Base-by-base conservation (phyloP, 805 yeast species). In the Kazachstania viticola region DNA sequence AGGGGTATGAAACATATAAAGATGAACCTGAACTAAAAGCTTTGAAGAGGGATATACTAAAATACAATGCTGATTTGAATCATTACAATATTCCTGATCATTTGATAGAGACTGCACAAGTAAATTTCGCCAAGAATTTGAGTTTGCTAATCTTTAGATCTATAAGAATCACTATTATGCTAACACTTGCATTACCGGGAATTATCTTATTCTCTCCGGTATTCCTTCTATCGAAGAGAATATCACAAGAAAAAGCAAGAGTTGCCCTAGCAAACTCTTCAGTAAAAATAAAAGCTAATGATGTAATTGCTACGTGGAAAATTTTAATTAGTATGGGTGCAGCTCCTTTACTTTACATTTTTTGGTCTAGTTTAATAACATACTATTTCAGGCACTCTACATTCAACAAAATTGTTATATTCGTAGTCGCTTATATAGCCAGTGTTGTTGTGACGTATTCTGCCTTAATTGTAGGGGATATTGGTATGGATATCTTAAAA, bases 251-350 rank as follows among this genome's bases (percentile, higher is more conserved):
- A 36, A 85, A 87, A 56, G 84, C 88, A 21, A 64, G 58, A 35
- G 69, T 72, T 29, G 98, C 97, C 0, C 64, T 91, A 38, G 87
- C 85, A 9, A 77, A 70, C 6, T 85, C 96, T 0, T 69, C 85
- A 0, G 98, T 91, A 15, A 91, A 91, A 54, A 77, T 91, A 38
- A 75, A 76, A 49, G 98, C 94, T 13, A 79, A 75, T 35, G 98
- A 91, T 56, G 96, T 91, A 17, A 71, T 91, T 37, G 97, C 97
- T 2, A 87, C 97, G 1, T 91, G 98, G 98, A 91, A 91, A 57
- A 78, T 91, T 29, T 64, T 91, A 40, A 84, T 88, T 25, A 75
- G 87, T 21, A 70, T 91, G 71, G 93, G 88, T 4, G 60, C 83
- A 33, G 93, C 96, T 0, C 98, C 98, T 3, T 54, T 83, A 26